Conservation (phyloP, 2,329 filamentous ascomycete genomes). For the Alternaria hordeiaustralica region DNA sequence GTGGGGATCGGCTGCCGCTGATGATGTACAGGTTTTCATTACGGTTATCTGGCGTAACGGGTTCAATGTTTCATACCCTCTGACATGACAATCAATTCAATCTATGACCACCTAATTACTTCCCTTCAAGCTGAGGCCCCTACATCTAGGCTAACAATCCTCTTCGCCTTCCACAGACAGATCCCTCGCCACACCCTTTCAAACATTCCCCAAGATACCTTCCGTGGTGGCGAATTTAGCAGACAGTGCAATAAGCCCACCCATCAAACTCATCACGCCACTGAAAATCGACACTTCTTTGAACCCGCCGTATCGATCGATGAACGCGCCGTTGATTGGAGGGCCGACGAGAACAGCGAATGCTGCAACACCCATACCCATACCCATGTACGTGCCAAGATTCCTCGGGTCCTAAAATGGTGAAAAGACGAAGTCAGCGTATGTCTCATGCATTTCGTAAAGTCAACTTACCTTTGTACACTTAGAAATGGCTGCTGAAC, state of each 20-base stretch:
- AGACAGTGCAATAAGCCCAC: slow-evolving; percentile 45
- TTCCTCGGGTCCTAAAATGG: slow-evolving; percentile 52
- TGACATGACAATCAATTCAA: not conserved
- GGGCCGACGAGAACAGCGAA: slow-evolving; percentile 57
- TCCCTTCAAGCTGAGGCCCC: not conserved
- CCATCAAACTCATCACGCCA: slow-evolving; percentile 45
- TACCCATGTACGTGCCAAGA: slow-evolving; percentile 64
- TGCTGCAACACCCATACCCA: slow-evolving; percentile 55
- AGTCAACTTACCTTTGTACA: slow-evolving; percentile 39
- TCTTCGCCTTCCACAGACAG: not conserved
- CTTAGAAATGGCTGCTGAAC: slow-evolving; percentile 50
- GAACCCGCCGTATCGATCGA: slow-evolving; percentile 52
- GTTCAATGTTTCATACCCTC: not conserved
- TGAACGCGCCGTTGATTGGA: slow-evolving; percentile 53
- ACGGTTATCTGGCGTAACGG: not conserved
- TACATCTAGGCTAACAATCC: not conserved
- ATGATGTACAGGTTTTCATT: not conserved
- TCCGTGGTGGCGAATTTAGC: slow-evolving; percentile 47
- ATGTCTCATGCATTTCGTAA: not conserved
- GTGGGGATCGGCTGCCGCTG: not conserved
- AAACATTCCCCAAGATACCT: slow-evolving; percentile 48
- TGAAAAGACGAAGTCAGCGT: not conserved
- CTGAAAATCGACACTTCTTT: slow-evolving; percentile 48
- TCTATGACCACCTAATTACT: not conserved
- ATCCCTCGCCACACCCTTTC: not conserved